These are phyloP conservation scores for Catunica adiposa DNA, from an alignment of 2,329 filamentous ascomycete genomes.

Conservation along the genomic window DNA sequence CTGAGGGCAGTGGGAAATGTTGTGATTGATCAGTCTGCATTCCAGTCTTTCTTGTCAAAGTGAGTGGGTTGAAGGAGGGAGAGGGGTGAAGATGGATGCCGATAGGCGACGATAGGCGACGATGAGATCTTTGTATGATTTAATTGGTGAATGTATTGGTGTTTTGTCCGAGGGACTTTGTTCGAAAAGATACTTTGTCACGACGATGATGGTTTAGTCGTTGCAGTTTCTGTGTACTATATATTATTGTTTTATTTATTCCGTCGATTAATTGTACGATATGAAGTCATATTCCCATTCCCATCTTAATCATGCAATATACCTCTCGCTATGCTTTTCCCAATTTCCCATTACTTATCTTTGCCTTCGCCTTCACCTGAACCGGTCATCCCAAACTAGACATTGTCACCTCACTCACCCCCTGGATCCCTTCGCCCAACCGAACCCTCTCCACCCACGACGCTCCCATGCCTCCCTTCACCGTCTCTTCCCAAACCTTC, in stretches of 20 bases:
- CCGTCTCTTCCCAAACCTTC: conserved; percentile 29
- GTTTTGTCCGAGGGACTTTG: too few relatives aligned
- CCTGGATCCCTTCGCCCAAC: conserved; percentile 10
- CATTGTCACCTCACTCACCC: not conserved
- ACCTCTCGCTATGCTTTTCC: too few relatives aligned
- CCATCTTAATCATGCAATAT: not conserved
- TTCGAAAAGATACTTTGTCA: too few relatives aligned
- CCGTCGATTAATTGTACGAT: not conserved
- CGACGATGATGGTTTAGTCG: too few relatives aligned
- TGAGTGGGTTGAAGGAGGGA: conserved; percentile 25
- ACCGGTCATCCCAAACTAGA: too few relatives aligned
- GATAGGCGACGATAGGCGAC: too few relatives aligned
- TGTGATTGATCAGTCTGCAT: conserved; percentile 88
- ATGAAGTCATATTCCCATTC: not conserved
- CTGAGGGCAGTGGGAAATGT: conserved; percentile 76
- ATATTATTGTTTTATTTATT: conserved; percentile 1
- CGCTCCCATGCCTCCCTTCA: conserved; percentile 23
- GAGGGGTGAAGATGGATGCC: too few relatives aligned
- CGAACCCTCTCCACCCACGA: conserved; percentile 22
- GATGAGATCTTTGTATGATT: too few relatives aligned
- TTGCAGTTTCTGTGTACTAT: conserved; percentile 1
- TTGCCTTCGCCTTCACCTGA: too few relatives aligned
- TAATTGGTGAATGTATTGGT: too few relatives aligned
- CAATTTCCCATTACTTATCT: not conserved
- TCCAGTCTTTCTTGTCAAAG: conserved; percentile 84